These are phyloP conservation scores for Saturnispora ahearnii DNA, from an alignment of 805 yeast species.

Conservation along the genomic window DNA sequence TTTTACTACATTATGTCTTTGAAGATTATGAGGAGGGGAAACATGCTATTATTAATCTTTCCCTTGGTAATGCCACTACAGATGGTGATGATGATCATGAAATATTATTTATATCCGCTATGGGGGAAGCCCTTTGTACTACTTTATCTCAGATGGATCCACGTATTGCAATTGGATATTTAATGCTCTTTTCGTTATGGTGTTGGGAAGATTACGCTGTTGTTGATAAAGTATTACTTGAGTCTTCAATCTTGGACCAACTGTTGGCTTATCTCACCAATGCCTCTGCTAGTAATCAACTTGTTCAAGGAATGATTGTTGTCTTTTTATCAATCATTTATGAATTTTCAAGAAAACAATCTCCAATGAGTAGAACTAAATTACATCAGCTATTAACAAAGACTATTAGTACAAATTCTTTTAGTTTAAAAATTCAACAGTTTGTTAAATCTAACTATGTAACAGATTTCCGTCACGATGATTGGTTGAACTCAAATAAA, in stretches of 20 bases:
- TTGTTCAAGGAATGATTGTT: slow-evolving; percentile 61
- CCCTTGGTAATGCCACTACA: slow-evolving; percentile 47
- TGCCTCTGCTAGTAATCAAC: slow-evolving; percentile 28
- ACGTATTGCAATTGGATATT: slow-evolving; percentile 67
- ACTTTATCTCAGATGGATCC: slow-evolving; percentile 56
- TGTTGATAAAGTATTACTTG: slow-evolving; percentile 65
- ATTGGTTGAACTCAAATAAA: slow-evolving; percentile 40
- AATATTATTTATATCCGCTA: slow-evolving; percentile 59
- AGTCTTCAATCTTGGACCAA: slow-evolving; percentile 56
- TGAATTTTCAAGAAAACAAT: slow-evolving; percentile 57
- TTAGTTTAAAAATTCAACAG: slow-evolving; percentile 61
- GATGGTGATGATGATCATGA: slow-evolving; percentile 53
- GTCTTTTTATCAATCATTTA: slow-evolving; percentile 67
- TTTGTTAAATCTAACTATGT: slow-evolving; percentile 54
- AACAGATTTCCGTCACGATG: slow-evolving; percentile 45
- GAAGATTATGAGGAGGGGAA: slow-evolving; percentile 44
- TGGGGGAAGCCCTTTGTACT: slow-evolving; percentile 64
- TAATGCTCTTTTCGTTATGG: slow-evolving; percentile 69
- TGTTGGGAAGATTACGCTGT: slow-evolving; percentile 68
- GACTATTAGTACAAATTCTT: slow-evolving; percentile 75
- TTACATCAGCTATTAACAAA: slow-evolving; percentile 54
- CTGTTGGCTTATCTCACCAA: slow-evolving; percentile 57
- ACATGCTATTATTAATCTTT: slow-evolving; percentile 38
- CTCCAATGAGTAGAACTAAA: slow-evolving; percentile 55
- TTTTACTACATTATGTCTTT: slow-evolving; percentile 53